Base-by-base conservation (phyloP, 2,329 filamentous ascomycete genomes). In the Cladosporium sp. region DNA sequence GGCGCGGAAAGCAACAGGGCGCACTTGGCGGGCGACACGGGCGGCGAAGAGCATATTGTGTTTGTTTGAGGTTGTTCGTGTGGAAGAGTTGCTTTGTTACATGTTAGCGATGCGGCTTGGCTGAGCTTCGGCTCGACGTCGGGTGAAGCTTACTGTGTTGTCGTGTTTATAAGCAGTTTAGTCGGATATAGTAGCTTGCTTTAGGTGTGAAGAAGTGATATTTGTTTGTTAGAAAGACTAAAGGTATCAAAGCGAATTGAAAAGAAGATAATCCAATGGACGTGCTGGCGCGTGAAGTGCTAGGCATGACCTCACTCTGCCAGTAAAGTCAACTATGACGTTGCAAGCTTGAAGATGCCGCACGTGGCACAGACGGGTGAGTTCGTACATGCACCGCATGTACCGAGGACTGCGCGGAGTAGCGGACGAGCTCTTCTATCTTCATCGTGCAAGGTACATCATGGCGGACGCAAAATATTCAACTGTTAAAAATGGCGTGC, bases 301-400 rank as follows among this genome's bases (percentile, higher is more conserved):
- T 47, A 47, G 40, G 52, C 39, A 55, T 55, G 52, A 55, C 52
- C 52, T 55, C 52, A 55, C 43, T 47, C 15, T 28, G 17, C 28
- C 30, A 11, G 14, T 30, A 17, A 22, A 11, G 14, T 30, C 11
- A 22, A 47, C 17, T 3, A 45, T 55, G 52, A 55, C 52, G 52
- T 55, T 30, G 25, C 22, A 47, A 47, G 43, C 43, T 43, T 28
- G 40, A 43, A 45, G n/a, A 34, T n/a, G n/a, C 25, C 30, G 38
- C 51, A 54, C 51, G 34, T 43, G 38, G 39, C 51, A 34, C 15
- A 38, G 15, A 36, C 51, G 39, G 36, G 42, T 38, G 30, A 37
- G 28, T 17, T 50, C 47, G 25, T 28, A n/a, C n/a, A n/a, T n/a
- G n/a, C n/a, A n/a, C n/a, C n/a, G n/a, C n/a, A n/a, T n/a, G n/a